Conservation (phyloP, 2,329 filamentous ascomycete genomes). For the Xylaria sp. region DNA sequence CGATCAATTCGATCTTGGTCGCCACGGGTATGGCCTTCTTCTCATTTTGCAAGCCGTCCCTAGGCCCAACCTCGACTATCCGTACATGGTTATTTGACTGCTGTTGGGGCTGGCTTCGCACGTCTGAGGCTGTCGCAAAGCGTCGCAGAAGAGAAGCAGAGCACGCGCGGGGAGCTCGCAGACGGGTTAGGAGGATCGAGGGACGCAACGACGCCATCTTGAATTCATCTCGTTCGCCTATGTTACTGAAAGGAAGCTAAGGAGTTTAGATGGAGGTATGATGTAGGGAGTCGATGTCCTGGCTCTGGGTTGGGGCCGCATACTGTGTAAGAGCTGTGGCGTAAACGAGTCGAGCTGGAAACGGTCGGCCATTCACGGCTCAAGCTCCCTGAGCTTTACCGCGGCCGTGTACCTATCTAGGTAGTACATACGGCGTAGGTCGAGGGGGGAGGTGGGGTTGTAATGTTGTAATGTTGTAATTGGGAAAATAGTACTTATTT, state of each 20-base stretch:
- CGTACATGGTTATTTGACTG: slow-evolving; percentile 46
- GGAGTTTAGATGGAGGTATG: neutral
- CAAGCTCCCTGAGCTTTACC: slow-evolving; percentile 10
- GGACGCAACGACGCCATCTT: slow-evolving; percentile 48
- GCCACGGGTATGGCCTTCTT: slow-evolving; percentile 65
- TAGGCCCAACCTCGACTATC: slow-evolving; percentile 74
- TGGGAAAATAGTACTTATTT: neutral
- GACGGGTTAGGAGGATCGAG: slow-evolving; percentile 44
- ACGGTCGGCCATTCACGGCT: slow-evolving; percentile 36
- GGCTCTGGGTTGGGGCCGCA: neutral
- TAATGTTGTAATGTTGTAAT: too few relatives aligned
- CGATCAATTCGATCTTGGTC: slow-evolving; percentile 72
- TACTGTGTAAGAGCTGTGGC: neutral
- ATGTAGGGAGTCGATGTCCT: neutral
- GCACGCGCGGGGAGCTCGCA: slow-evolving; percentile 36
- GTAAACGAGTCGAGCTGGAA: slow-evolving; percentile 12
- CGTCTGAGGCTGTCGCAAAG: slow-evolving; percentile 49
- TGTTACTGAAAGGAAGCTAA: slow-evolving; percentile 1
- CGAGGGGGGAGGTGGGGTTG: too few relatives aligned
- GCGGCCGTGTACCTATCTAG: slow-evolving; percentile 10
- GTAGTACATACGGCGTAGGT: too few relatives aligned
- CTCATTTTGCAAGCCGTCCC: slow-evolving; percentile 77
- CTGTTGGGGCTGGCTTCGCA: slow-evolving; percentile 37
- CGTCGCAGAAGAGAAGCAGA: slow-evolving; percentile 36
- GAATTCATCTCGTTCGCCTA: slow-evolving; percentile 40